Conservation (phyloP, 2,329 filamentous ascomycete species). For the Helminthosporium solani region DNA sequence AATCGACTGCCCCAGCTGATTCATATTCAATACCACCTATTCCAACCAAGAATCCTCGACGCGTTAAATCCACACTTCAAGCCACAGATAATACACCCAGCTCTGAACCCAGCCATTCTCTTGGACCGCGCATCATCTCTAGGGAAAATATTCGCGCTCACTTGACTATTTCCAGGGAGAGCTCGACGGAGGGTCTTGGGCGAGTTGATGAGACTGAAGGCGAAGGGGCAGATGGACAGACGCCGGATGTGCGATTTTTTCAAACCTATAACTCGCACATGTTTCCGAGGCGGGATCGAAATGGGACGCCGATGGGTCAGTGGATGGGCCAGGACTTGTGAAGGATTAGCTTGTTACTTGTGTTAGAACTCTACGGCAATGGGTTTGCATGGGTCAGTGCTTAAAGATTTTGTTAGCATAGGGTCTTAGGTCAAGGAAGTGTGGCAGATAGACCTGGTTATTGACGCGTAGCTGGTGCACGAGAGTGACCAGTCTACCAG, state of each 20-base stretch:
- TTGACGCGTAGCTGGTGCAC: no score
- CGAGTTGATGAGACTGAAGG: constrained; percentile 4
- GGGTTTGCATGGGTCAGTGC: no score
- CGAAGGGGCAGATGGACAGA: neutral
- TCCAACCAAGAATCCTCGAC: constrained; percentile 22
- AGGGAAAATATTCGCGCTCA: constrained; percentile 36
- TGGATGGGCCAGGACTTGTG: constrained; percentile 3
- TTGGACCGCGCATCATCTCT: constrained; percentile 29
- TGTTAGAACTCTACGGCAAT: no score
- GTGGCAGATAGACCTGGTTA: no score
- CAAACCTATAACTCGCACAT: constrained; percentile 32
- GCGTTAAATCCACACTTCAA: neutral
- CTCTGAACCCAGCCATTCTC: neutral
- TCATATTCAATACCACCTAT: constrained; percentile 14
- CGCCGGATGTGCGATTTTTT: constrained; percentile 4
- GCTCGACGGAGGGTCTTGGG: constrained; percentile 17
- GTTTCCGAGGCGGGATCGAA: constrained; percentile 29
- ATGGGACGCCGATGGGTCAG: constrained; percentile 13
- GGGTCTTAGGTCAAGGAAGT: no score
- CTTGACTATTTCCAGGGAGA: constrained; percentile 11
- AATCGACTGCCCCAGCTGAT: neutral
- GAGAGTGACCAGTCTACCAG: no score
- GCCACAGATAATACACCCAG: neutral
- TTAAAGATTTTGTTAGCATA: no score
- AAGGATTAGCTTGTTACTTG: no score